phyloP scores from a whole-genome alignment of 306 rosid genomes.

The Trichosanthes cucumerina region DNA sequence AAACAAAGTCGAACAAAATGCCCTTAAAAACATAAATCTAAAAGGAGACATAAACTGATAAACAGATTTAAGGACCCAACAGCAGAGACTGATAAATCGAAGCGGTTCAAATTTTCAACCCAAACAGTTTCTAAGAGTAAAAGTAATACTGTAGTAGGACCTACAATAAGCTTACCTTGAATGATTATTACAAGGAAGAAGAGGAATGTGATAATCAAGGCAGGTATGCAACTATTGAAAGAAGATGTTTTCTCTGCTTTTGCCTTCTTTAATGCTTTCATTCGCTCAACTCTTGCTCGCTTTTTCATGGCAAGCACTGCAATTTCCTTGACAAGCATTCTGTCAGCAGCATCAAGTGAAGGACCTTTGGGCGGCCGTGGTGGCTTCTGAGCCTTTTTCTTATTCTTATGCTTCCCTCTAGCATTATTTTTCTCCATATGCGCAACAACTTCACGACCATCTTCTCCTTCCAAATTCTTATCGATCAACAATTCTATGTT shows the following conservation, averaged over 20 bases:
- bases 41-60: not conserved
- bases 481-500: not conserved
- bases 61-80: not conserved
- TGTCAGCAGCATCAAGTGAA: conserved; percentile 72
- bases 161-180: conserved; percentile 43
- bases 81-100: not conserved
- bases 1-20: not conserved
- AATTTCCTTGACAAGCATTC: conserved; percentile 66
- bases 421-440: conserved; percentile 22
- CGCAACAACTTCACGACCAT: conserved; percentile 15
- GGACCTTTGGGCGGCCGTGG: conserved; percentile 93
- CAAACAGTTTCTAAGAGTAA: not conserved
- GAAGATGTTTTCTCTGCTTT: conserved; percentile 50
- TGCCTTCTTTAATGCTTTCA: conserved; percentile 72
- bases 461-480: not conserved
- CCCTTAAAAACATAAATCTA: not conserved
- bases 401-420: conserved; percentile 71
- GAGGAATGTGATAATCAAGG: conserved; percentile 61
- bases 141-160: not conserved
- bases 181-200: conserved; percentile 66
- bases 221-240: conserved; percentile 42
- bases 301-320: conserved; percentile 71
- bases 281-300: conserved; percentile 67
- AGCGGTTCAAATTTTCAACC: not conserved
- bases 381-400: conserved; percentile 67